Conservation (phyloP, 495 filamentous ascomycete genomes). For the Aspergillus cavernicola region DNA sequence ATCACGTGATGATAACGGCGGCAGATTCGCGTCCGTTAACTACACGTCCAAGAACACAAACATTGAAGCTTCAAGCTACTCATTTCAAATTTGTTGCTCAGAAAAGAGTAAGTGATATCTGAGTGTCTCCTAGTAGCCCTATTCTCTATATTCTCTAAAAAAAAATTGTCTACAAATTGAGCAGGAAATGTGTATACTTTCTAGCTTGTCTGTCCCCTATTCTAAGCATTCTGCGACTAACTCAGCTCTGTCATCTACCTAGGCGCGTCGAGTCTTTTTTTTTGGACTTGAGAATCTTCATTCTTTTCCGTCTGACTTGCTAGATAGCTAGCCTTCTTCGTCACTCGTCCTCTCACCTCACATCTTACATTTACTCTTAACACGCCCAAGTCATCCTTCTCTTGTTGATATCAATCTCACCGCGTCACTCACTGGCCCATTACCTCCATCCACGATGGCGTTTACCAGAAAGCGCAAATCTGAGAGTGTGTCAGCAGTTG, state of each 20-base stretch:
- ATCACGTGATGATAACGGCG: too few species aligned
- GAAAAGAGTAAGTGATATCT: neutral
- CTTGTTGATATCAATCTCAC: conserved; percentile 4
- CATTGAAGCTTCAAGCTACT: conserved; percentile 2
- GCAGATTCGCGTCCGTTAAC: too few species aligned
- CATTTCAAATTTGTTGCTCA: neutral
- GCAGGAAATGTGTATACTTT: neutral
- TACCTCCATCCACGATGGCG: conserved; percentile 18
- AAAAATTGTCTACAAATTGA: too few species aligned
- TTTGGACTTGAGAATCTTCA: neutral
- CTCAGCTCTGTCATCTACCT: neutral
- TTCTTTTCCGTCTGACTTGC: neutral
- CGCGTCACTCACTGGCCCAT: neutral
- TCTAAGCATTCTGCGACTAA: neutral
- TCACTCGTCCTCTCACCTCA: neutral
- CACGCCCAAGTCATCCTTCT: neutral
- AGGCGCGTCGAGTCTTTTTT: neutral
- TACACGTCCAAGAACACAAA: too few species aligned
- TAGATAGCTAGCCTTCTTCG: too few species aligned
- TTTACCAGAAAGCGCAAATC: conserved; percentile 29
- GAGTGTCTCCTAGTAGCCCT: neutral
- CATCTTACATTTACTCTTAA: neutral
- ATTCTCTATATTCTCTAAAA: too few species aligned
- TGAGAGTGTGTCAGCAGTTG: conserved; percentile 18
- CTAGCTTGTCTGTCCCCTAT: neutral